Percentiles rank a stretch among this genome's conserved stretches.
Evolutionary conservation across 192 early-diverging fungal genomes (phyloP).

Genomic region (Rhizoclosmatium globosum): DNA sequence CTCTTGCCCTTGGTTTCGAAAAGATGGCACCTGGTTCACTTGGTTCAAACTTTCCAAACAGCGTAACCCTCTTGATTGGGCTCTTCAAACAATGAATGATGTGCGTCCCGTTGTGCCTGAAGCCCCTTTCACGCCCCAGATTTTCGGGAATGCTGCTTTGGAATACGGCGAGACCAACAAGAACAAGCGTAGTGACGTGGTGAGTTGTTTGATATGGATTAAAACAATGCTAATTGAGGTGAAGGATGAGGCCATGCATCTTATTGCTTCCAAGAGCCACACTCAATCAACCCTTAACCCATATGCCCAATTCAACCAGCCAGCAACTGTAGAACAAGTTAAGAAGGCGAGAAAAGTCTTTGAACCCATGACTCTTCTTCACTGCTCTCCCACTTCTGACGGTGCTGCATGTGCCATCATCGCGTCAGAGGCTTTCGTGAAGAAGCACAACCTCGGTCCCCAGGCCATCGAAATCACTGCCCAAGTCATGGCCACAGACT

Average conservation of each 20-base stretch:
- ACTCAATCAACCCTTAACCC: constrained; percentile 72
- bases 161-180: constrained; percentile 73
- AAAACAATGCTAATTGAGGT: background rate
- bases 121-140: constrained; percentile 71
- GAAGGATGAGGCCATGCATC: constrained; percentile 57
- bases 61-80: constrained; percentile 72
- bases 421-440: constrained; percentile 73
- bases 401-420: constrained; percentile 72
- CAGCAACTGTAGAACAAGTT: constrained; percentile 53
- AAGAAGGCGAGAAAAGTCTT: constrained; percentile 67
- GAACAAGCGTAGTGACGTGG: constrained; percentile 42
- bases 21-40: constrained; percentile 64
- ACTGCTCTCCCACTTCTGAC: constrained; percentile 81
- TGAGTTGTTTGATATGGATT: too few species aligned
- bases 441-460: constrained; percentile 61
- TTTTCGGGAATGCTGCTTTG: constrained; percentile 77
- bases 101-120: constrained; percentile 61
- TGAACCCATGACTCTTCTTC: constrained; percentile 77
- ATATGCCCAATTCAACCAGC: constrained; percentile 75
- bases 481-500: constrained; percentile 79
- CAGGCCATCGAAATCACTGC: constrained; percentile 61
- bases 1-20: constrained; percentile 80
- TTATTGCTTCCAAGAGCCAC: constrained; percentile 81
- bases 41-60: constrained; percentile 58
- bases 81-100: constrained; percentile 60